phyloP scores from a whole-genome alignment of 306 rosid genomes.

The Rosa chinensis region DNA sequence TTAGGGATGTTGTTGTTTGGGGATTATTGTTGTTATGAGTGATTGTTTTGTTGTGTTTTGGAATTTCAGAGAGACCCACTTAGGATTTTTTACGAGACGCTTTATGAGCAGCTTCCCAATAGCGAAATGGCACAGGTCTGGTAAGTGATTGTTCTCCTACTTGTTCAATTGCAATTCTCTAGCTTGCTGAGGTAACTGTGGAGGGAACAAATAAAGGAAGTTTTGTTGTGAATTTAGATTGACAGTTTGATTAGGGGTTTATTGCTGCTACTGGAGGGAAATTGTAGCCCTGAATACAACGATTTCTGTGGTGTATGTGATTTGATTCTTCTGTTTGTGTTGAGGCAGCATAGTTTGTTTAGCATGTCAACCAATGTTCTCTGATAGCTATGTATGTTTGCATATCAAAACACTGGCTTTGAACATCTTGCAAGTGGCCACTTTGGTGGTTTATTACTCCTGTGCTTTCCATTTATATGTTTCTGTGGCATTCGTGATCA shows the following conservation, averaged over 20 bases:
- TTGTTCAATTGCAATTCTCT: background rate
- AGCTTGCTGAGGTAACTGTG: background rate
- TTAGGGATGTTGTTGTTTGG: background rate
- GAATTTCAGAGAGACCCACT: constrained; percentile 75
- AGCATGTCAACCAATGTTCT: background rate
- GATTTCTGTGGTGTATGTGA: background rate
- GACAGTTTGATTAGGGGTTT: background rate
- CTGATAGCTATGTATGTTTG: background rate
- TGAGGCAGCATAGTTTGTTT: background rate
- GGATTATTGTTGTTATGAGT: constrained; percentile 7
- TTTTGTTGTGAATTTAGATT: background rate
- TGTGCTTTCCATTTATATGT: background rate
- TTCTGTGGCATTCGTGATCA: background rate
- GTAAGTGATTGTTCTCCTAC: constrained; percentile 39
- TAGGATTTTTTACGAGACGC: constrained; percentile 72
- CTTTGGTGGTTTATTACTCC: background rate
- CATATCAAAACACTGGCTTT: background rate
- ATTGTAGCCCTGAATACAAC: too few relatives aligned
- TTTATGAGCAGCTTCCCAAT: constrained; percentile 50
- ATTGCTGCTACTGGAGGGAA: background rate
- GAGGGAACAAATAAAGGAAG: too few relatives aligned
- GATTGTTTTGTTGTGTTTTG: constrained; percentile 1
- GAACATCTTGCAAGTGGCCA: background rate
- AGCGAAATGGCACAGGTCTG: constrained; percentile 90
- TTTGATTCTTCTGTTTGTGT: background rate